A percentile compares a stretch with the other conserved stretches of the same genome.
Conservation (phyloP, 345 rosid genomes). For the Fremontodendron californicum region DNA sequence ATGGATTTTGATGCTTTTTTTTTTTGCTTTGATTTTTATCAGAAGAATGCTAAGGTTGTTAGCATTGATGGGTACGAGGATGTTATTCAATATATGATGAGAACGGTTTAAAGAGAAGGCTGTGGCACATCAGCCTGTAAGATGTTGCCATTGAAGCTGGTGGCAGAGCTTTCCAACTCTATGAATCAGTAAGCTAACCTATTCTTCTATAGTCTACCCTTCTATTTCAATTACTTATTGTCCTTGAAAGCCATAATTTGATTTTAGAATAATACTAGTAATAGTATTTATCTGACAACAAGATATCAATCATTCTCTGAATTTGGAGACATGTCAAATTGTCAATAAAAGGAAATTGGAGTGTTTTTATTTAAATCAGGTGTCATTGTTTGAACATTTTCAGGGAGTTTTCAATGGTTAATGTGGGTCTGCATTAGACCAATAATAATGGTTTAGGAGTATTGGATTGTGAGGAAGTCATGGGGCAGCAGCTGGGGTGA, state of each 20-base stretch:
- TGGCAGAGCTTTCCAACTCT: constrained; percentile 71
- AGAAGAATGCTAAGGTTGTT: too few relatives aligned
- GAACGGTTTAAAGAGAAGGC: constrained; percentile 60
- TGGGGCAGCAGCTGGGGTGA: constrained; percentile 71
- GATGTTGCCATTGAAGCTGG: constrained; percentile 90
- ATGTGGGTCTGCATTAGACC: constrained; percentile 67
- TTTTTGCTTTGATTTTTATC: constrained; percentile 2
- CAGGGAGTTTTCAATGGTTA: constrained; percentile 78
- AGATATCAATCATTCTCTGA: neutral
- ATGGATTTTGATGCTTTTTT: neutral
- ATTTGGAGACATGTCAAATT: too few relatives aligned
- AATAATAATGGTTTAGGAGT: constrained; percentile 66
- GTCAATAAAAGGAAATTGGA: too few relatives aligned
- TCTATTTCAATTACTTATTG: neutral
- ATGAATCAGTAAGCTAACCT: constrained; percentile 50
- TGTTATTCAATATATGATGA: constrained; percentile 57
- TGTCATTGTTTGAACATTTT: neutral
- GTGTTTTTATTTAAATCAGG: too few relatives aligned
- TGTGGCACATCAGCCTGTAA: constrained; percentile 72
- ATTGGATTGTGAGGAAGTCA: constrained; percentile 81
- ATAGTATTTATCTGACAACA: too few relatives aligned
- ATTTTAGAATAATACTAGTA: too few relatives aligned
- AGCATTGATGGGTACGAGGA: constrained; percentile 81
- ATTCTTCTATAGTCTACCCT: neutral
- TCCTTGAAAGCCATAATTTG: neutral